Percentiles rank a stretch among this genome's conserved stretches.
Conservation (phyloP, 2,329 filamentous ascomycete species). For the Phialophora chinensis region DNA sequence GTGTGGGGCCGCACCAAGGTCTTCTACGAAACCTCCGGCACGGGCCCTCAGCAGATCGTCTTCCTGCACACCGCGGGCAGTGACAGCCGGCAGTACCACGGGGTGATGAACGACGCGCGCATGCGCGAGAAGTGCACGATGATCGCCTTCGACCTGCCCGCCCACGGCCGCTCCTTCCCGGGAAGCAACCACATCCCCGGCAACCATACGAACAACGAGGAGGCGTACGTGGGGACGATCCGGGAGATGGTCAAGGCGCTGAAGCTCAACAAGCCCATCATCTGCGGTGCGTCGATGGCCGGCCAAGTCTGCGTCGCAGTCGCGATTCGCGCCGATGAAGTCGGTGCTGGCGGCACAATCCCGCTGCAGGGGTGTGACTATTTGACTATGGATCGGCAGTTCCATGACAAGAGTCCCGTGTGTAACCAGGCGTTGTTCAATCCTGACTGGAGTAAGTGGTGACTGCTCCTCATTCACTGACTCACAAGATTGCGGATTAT, state of each 20-base stretch:
- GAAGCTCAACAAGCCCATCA: constrained; percentile 49
- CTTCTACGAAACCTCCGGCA: constrained; percentile 57
- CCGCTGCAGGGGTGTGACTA: constrained; percentile 50
- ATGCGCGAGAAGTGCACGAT: constrained; percentile 57
- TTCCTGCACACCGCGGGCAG: constrained; percentile 56
- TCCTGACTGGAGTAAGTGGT: constrained; percentile 50
- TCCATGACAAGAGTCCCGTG: constrained; percentile 54
- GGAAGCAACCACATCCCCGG: constrained; percentile 50
- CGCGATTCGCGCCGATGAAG: constrained; percentile 54
- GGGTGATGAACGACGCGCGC: constrained; percentile 57
- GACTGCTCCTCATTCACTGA: too few relatives aligned
- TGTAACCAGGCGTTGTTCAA: constrained; percentile 57
- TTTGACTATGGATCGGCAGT: constrained; percentile 46
- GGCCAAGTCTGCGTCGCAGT: constrained; percentile 57
- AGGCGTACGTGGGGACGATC: constrained; percentile 55
- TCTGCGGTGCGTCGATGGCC: constrained; percentile 55
- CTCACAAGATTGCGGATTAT: too few relatives aligned
- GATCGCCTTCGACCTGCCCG: constrained; percentile 58
- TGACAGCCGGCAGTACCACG: constrained; percentile 58
- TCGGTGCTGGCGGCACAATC: constrained; percentile 55
- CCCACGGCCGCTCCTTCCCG: constrained; percentile 57
- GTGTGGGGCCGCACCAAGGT: constrained; percentile 57
- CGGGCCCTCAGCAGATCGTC: constrained; percentile 54
- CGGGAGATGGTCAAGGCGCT: constrained; percentile 53
- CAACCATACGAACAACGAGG: constrained; percentile 57